Percentiles rank a stretch among this genome's conserved stretches.
Conservation (phyloP, 2,329 filamentous ascomycete species). For the Plectosphaerella plurivora region DNA sequence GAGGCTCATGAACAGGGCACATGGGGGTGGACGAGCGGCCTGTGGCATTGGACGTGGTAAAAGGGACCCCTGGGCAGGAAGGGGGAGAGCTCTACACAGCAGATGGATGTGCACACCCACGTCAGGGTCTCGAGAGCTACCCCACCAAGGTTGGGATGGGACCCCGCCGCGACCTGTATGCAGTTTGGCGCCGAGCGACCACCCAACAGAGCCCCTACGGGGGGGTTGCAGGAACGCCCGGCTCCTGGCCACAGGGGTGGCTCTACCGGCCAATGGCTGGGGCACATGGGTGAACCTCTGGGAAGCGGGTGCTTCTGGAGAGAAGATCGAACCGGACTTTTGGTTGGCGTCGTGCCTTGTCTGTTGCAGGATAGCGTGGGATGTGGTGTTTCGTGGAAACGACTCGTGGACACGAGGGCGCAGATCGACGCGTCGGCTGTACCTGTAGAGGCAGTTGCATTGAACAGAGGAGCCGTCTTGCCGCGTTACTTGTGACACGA, state of each 20-base stretch:
- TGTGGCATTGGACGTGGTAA: not conserved
- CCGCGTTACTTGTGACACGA: not conserved
- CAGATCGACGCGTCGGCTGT: no score
- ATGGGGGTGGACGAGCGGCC: no score
- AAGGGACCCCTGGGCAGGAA: not conserved
- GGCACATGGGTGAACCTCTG: conserved; percentile 30
- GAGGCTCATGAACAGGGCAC: not conserved
- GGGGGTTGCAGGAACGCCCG: no score
- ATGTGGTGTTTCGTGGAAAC: not conserved
- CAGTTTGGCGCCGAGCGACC: conserved; percentile 1
- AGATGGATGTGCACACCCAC: no score
- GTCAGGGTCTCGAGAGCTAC: not conserved
- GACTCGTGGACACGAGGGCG: not conserved
- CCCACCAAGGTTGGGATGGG: conserved; percentile 1
- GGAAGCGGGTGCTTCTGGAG: not conserved
- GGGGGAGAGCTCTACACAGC: no score
- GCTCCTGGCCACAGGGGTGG: conserved; percentile 1
- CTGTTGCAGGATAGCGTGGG: conserved; percentile 1
- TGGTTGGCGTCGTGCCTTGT: not conserved
- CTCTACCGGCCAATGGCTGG: conserved; percentile 34
- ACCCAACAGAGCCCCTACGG: not conserved
- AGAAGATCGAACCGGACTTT: not conserved
- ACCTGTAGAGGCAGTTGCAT: not conserved
- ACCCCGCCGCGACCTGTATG: conserved; percentile 6
- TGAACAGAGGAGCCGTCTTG: not conserved